A percentile compares a stretch with the other conserved stretches of the same genome.
Evolutionary conservation across 2,329 filamentous ascomycete genomes (phyloP).

Genomic region (Colletotrichum truncatum): DNA sequence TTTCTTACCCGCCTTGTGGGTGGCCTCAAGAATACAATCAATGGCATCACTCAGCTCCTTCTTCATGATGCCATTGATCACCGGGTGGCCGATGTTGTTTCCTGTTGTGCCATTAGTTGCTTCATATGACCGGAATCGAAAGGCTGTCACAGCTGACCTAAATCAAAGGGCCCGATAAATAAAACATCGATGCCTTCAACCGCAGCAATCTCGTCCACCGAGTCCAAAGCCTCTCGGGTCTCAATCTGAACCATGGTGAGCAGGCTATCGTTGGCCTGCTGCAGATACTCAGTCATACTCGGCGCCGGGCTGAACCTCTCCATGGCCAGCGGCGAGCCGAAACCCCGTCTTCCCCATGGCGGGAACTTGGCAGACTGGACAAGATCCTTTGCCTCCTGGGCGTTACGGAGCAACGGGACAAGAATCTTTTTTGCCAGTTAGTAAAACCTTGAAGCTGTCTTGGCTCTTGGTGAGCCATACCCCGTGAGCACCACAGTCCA

Average conservation of each 20-base stretch:
- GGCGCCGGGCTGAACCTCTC: constrained; percentile 57
- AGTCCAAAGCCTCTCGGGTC: constrained; percentile 68
- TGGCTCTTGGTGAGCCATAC: constrained; percentile 40
- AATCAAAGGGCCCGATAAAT: constrained; percentile 73
- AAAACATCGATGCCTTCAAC: constrained; percentile 69
- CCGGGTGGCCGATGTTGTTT: constrained; percentile 69
- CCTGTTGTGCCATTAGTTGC: constrained; percentile 38
- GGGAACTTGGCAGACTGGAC: constrained; percentile 65
- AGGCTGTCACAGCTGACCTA: constrained; percentile 48
- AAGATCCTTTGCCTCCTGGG: constrained; percentile 59
- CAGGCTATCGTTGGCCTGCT: constrained; percentile 64
- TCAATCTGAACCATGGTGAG: constrained; percentile 76
- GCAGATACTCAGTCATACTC: constrained; percentile 63
- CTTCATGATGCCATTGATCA: constrained; percentile 67
- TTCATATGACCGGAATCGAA: neutral
- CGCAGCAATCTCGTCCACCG: constrained; percentile 69
- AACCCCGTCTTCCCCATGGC: constrained; percentile 61
- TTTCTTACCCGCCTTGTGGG: constrained; percentile 71
- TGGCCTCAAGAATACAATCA: constrained; percentile 64
- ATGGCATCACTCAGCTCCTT: constrained; percentile 69
- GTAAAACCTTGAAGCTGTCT: neutral
- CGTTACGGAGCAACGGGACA: constrained; percentile 63
- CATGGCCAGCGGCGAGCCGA: constrained; percentile 65
- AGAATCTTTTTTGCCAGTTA: constrained; percentile 46
- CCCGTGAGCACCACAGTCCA: constrained; percentile 67